Conservation (phyloP, 305 asterid genomes). For the Striga hermonthica region DNA sequence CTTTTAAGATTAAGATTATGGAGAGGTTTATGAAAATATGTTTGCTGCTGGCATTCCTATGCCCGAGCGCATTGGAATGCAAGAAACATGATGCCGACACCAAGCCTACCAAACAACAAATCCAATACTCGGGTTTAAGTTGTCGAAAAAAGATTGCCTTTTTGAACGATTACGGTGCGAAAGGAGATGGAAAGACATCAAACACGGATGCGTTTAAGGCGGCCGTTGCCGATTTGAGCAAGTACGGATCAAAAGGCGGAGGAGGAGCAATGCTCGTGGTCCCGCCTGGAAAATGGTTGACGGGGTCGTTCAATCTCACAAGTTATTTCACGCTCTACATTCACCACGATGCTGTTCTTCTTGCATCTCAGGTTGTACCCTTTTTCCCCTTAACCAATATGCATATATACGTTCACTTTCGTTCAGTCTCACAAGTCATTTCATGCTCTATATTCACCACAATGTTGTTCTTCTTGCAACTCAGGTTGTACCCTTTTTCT, state of each 20-base stretch:
- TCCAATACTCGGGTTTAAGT: background rate
- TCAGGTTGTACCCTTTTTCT: constrained; percentile 7
- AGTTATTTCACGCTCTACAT: background rate
- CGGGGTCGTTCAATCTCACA: background rate
- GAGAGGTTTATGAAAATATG: background rate
- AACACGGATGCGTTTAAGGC: background rate
- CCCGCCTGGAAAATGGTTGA: background rate
- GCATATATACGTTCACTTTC: no score
- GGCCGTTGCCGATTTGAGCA: background rate
- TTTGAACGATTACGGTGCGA: background rate
- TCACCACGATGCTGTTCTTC: background rate
- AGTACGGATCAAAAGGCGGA: background rate
- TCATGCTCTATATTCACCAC: background rate
- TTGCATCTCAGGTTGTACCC: constrained; percentile 6
- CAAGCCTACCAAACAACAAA: background rate
- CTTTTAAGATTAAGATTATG: background rate
- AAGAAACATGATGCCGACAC: background rate
- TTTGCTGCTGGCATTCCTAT: background rate
- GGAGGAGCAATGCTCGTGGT: constrained; percentile 5
- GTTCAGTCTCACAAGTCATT: background rate
- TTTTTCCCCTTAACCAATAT: no score
- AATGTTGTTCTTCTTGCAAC: background rate
- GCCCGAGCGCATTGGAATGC: background rate
- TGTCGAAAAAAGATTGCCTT: background rate
- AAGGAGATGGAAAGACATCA: background rate